Base-by-base conservation (phyloP, 345 rosid species). In the Ceriops tagal region DNA sequence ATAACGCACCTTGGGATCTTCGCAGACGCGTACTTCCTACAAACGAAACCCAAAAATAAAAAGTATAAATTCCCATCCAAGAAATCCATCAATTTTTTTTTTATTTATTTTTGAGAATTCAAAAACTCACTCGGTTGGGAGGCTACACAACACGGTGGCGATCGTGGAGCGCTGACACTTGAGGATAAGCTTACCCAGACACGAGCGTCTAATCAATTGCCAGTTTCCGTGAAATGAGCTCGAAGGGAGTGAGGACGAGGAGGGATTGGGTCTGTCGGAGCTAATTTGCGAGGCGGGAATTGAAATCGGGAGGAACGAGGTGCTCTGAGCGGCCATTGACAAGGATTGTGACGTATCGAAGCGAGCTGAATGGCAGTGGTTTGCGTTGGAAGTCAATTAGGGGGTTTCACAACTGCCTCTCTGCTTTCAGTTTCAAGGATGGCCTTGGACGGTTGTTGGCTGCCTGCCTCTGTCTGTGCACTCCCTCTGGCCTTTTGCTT, bases 1-100 rank as follows among this genome's bases (percentile, higher is more conserved):
- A 47, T 6, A 39, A 71, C 80, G 53, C 83, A 89, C 98, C 78
- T 88, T 66, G 93, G 92, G 22, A 71, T 32, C 72, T 84, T 88
- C 64, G 82, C 86, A 10, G 89, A 51, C 55, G 83, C 73, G 13
- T 77, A 83, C 70, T 86, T 84, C 87, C 98, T 93, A 84, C 76
- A 78, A 73, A 64, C 75, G 2, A n/a, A 55, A 39, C 16, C 15
- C 28, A 9, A 55, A 58, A 9, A 37, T 24, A 69, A 71, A 58
- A 32, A 26, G 61, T 31, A n/a, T n/a, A 58, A 28, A 60, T 59
- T 61, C 26, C 18, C 62, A 51, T 13, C 20, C n/a, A 16, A n/a
- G 46, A 24, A 72, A 16, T 20, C 31, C 65, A 20, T 20, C 4
- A 63, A 11, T 13, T 43, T 43, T 5, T 31, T 31, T 4, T 31